These are phyloP conservation scores for Albophoma yamanashiensis DNA, from an alignment of 2,329 filamentous ascomycete species.

Conservation along the genomic window DNA sequence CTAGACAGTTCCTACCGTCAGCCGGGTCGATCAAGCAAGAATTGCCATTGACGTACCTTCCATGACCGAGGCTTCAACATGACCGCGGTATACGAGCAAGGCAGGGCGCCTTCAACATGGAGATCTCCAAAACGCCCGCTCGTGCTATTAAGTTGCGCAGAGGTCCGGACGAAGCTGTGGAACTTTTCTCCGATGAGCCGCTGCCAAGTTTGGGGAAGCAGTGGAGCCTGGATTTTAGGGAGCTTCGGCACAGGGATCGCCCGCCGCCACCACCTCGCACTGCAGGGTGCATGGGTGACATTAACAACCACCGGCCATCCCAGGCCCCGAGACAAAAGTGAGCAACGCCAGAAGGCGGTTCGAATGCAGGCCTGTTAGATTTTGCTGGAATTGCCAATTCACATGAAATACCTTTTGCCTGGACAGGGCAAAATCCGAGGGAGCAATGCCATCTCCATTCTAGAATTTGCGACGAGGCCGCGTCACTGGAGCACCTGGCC, in stretches of 20 bases:
- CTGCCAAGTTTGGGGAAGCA: not conserved
- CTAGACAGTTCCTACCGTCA: slow-evolving; percentile 9
- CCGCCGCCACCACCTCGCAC: not conserved
- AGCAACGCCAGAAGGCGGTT: not conserved
- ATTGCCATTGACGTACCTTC: slow-evolving; percentile 20
- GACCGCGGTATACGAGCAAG: slow-evolving; percentile 9
- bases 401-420: fast-evolving
- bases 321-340: not conserved
- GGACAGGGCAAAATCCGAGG: no score
- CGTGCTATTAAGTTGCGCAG: not conserved
- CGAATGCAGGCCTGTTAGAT: not conserved
- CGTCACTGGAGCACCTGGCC: no score
- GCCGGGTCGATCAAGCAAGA: not conserved
- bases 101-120: slow-evolving; percentile 1
- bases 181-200: not conserved
- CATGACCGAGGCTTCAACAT: slow-evolving; percentile 33
- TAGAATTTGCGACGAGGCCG: not conserved
- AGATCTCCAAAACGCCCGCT: not conserved
- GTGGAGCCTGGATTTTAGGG: not conserved
- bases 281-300: not conserved
- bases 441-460: not conserved
- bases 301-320: not conserved
- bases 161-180: not conserved
- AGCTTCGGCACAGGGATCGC: not conserved
- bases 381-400: not conserved